Evolutionary conservation across 2,329 filamentous ascomycete genomes (phyloP).

Genomic region (Tolypocladium guangdongense): DNA sequence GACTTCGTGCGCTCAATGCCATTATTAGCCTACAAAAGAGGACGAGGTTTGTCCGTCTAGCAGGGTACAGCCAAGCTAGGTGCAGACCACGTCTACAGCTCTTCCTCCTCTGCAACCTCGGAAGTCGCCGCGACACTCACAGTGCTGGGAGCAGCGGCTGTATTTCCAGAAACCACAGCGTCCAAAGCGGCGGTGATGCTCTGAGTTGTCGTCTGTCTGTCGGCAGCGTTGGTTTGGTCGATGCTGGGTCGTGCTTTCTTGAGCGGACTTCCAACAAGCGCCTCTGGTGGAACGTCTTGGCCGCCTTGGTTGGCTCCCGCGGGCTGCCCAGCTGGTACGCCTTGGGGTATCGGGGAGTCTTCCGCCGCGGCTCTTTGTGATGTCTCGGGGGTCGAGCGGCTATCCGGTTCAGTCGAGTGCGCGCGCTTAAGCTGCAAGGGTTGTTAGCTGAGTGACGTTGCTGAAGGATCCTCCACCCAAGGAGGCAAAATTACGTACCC

Average conservation of each 20-base stretch:
- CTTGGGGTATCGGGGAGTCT: slow-evolving; percentile 25
- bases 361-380: slow-evolving; percentile 29
- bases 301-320: slow-evolving; percentile 17
- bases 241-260: slow-evolving; percentile 62
- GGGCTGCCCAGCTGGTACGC: slow-evolving; percentile 1
- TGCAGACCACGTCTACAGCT: background rate
- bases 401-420: slow-evolving; percentile 61
- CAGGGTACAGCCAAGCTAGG: background rate
- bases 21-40: background rate
- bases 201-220: slow-evolving; percentile 18
- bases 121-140: background rate
- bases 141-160: slow-evolving; percentile 1
- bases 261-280: slow-evolving; percentile 56
- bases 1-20: background rate
- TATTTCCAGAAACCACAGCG: slow-evolving; percentile 14
- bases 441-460: background rate
- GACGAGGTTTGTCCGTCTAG: background rate
- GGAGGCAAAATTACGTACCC: slow-evolving; percentile 39
- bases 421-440: slow-evolving; percentile 61
- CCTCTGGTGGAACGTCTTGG: slow-evolving; percentile 20
- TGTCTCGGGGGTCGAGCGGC: slow-evolving; percentile 22
- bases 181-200: slow-evolving; percentile 24
- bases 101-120: background rate
- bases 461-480: background rate
- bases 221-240: slow-evolving; percentile 14